A percentile compares a stretch with the other conserved stretches of the same genome.
Conservation (phyloP, 129 eudicot species). For the Chrysanthemum lavandulifolium region DNA sequence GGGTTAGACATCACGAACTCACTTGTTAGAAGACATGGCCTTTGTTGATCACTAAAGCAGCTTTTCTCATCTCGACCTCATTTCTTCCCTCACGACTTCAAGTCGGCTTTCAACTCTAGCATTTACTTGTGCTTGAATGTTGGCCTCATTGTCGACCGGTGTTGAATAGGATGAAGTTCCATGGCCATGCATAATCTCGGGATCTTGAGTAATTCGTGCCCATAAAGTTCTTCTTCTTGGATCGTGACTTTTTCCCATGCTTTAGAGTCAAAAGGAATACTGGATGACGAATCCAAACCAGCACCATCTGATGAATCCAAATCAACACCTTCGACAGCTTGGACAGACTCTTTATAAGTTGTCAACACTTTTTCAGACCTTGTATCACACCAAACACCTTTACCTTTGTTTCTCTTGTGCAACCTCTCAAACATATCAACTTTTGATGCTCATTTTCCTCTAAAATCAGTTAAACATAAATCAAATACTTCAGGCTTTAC, state of each 20-base stretch:
- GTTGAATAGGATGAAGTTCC: background rate
- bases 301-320: background rate
- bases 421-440: background rate
- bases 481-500: background rate
- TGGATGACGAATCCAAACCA: background rate
- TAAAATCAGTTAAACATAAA: background rate
- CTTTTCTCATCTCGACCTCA: background rate
- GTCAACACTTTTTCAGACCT: background rate
- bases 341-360: background rate
- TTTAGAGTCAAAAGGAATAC: background rate
- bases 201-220: background rate
- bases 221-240: background rate
- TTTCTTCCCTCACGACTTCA: background rate
- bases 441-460: background rate
- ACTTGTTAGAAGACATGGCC: background rate
- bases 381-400: no score
- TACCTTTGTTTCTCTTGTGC: no score
- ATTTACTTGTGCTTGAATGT: background rate
- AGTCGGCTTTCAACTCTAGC: no score
- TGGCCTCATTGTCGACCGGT: background rate
- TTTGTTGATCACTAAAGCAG: no score
- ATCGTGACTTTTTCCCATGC: background rate
- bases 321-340: background rate
- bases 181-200: background rate
- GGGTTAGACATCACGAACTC: background rate